phyloP scores from a whole-genome alignment of 495 filamentous ascomycete genomes.

The Hypomontagnella monticulosa region DNA sequence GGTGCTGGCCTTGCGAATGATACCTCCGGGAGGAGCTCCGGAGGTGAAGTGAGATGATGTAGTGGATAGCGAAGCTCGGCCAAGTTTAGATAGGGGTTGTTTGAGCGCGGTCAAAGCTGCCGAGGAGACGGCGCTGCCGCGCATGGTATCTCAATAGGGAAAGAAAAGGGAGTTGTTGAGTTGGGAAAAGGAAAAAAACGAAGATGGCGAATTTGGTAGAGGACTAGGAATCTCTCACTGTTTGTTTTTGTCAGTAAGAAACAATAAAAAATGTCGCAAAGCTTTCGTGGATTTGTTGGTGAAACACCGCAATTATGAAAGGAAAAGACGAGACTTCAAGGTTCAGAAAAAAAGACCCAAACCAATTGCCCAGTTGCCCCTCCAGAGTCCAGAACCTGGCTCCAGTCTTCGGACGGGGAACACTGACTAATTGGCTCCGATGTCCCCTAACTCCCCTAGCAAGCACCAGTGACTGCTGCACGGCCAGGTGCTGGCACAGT shows the following conservation, averaged over 20 bases:
- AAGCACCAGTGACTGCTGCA: no score
- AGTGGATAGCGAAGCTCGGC: slow-evolving; percentile 39
- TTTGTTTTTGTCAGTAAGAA: not conserved
- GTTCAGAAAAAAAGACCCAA: no score
- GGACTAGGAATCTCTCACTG: not conserved
- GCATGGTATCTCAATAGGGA: slow-evolving; percentile 37
- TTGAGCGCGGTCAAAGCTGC: slow-evolving; percentile 40
- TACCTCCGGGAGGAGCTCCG: slow-evolving; percentile 34
- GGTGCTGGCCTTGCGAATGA: slow-evolving; percentile 42
- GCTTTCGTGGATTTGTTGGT: no score
- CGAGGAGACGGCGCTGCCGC: slow-evolving; percentile 40
- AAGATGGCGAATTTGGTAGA: slow-evolving; percentile 1
- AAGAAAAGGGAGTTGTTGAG: not conserved
- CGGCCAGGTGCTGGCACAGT: no score
- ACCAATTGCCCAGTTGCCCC: no score
- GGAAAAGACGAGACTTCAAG: no score
- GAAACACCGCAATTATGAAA: no score
- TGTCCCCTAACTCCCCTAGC: no score
- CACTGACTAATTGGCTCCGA: no score
- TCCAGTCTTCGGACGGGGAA: no score
- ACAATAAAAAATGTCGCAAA: no score
- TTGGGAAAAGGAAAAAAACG: not conserved
- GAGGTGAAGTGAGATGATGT: slow-evolving; percentile 24
- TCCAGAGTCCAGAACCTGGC: no score
- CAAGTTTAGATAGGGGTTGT: slow-evolving; percentile 37